Conservation (phyloP, 225 moss, liverwort and hornwort species). For the Marchantia polymorpha region DNA sequence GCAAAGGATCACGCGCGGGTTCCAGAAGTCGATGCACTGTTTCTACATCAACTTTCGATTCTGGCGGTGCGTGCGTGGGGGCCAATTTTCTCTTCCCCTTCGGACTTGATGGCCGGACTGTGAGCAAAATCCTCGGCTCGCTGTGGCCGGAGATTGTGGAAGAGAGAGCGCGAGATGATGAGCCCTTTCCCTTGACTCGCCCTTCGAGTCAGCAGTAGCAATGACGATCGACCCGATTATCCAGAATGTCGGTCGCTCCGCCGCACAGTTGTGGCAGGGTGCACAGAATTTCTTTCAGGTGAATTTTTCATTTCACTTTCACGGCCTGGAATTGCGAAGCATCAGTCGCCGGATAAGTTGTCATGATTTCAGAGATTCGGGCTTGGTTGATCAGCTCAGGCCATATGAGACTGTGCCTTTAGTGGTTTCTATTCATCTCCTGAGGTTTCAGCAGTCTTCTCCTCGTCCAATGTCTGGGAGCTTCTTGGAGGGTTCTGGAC, state of each 20-base stretch:
- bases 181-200: neutral
- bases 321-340: neutral
- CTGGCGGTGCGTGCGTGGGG: neutral
- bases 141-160: neutral
- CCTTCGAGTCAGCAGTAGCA: neutral
- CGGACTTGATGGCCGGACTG: neutral
- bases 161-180: neutral
- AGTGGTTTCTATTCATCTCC: too few species aligned
- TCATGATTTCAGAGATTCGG: too few species aligned
- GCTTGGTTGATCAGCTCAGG: neutral
- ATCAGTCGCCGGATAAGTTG: neutral
- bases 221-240: constrained; percentile 32
- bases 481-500: too few species aligned
- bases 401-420: too few species aligned
- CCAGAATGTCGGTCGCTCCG: constrained; percentile 26
- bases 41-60: neutral
- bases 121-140: neutral
- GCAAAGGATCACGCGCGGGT: neutral
- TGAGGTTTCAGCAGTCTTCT: too few species aligned
- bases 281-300: constrained; percentile 38
- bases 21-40: neutral
- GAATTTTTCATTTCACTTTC: neutral
- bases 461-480: too few species aligned
- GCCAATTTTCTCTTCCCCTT: neutral
- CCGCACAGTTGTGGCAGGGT: constrained; percentile 24